Evolutionary conservation across 2,329 filamentous ascomycete genomes (phyloP).

Genomic region (Macrophomina phaseolina): DNA sequence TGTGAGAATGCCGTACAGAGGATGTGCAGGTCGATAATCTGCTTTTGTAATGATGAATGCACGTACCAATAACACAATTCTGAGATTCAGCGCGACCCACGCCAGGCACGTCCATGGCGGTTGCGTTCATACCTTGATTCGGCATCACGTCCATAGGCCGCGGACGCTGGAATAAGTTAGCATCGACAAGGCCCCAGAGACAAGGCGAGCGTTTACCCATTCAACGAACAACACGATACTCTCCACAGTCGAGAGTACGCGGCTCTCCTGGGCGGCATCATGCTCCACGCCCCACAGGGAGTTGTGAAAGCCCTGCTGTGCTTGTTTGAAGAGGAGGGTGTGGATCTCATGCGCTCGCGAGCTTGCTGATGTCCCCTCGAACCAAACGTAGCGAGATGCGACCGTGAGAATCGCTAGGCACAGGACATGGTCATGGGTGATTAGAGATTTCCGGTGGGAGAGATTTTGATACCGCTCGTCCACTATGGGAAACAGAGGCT

Average conservation of each 20-base stretch:
- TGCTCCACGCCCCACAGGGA: conserved; percentile 3
- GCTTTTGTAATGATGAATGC: background rate
- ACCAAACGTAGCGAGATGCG: background rate
- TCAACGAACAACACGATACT: conserved; percentile 10
- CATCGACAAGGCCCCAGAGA: background rate
- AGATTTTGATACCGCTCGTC: background rate
- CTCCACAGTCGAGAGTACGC: background rate
- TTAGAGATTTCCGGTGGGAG: background rate
- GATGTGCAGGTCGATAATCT: background rate
- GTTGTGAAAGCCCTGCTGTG: conserved; percentile 1
- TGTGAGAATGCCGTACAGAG: background rate
- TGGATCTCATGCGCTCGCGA: conserved; percentile 10
- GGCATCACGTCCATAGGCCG: conserved; percentile 16
- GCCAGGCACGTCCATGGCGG: background rate
- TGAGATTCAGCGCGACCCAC: background rate
- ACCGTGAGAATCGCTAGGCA: conserved; percentile 14
- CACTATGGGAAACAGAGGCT: background rate
- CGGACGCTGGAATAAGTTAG: background rate
- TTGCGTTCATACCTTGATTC: background rate
- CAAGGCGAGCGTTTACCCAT: background rate
- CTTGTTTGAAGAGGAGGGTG: conserved; percentile 10
- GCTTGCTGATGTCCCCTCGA: background rate
- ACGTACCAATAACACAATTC: background rate
- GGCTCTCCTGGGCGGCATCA: background rate
- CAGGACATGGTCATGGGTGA: background rate